Base-by-base conservation (phyloP, 495 filamentous ascomycete genomes). In the Penicillium ucsense region DNA sequence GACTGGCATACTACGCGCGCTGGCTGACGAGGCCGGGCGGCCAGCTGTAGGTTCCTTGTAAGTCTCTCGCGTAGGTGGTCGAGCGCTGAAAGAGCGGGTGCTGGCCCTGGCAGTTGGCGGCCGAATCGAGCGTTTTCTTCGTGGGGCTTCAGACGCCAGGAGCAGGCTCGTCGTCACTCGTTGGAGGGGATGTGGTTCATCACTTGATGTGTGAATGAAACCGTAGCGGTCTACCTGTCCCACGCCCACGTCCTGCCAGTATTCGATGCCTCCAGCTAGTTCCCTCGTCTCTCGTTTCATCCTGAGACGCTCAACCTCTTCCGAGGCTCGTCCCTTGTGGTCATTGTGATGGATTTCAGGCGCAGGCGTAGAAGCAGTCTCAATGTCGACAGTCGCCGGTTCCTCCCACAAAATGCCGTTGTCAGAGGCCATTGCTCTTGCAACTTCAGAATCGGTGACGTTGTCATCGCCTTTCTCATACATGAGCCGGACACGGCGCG, bases 171-270 rank as follows among this genome's bases (percentile, higher is more conserved):
- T 86, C 4, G 83, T 81, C n/a, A 85, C 77, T 32, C 84, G 70
- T 45, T 84, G 81, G 4, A 83, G 71, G 3, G 77, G 71, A 46
- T 72, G 74, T 29, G 71, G 70, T 27, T 76, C 68, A 36, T 49
- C 53, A n/a, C 56, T 71, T 38, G 61, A 68, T 58, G 59, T 70
- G 50, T 72, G 76, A 63, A 99, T 97, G 70, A 99, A 99, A 11
- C 92, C 92, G 63, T 97, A 99, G 50, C 84, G 70, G 66, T 99
- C 92, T 37, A 97, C 86, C 61, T 94, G 86, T 35, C 72, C 76
- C n/a, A 78, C 85, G n/a, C 83, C 74, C 8, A 99, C 68, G 63
- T 95, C 84, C 55, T 91, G 84, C 94, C 92, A 99, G 57, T 95
- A 90, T 59, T 99, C 92, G 36, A 94, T 80, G 0, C 91, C 91